Percentiles rank a stretch among this genome's conserved stretches.
phyloP scores from a whole-genome alignment of 176 grass and related monocot genomes.

The Oryza punctata region DNA sequence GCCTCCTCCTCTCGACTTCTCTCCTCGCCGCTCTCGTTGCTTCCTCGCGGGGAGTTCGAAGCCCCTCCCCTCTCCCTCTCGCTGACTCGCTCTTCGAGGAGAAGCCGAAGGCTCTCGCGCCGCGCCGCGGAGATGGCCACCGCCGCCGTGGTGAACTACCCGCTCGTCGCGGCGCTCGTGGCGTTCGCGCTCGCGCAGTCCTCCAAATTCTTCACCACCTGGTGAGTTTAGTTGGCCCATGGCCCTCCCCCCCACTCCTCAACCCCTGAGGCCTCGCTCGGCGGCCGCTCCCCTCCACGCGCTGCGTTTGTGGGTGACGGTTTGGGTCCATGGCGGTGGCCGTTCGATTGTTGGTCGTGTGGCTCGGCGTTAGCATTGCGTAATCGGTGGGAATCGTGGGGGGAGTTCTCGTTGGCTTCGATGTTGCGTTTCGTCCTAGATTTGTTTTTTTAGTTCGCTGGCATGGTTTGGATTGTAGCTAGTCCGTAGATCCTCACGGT shows the following conservation, averaged over 20 bases:
- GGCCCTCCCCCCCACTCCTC: neutral
- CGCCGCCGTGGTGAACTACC: constrained; percentile 52
- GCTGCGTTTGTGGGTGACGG: neutral
- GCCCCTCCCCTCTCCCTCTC: neutral
- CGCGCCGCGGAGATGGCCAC: neutral
- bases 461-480: neutral
- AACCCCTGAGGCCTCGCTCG: neutral
- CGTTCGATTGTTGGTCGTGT: neutral
- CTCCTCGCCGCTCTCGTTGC: neutral
- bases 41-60: constrained; percentile 17
- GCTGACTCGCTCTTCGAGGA: neutral
- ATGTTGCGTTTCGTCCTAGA: neutral
- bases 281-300: neutral
- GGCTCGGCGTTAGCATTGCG: neutral
- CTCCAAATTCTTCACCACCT: constrained; percentile 75
- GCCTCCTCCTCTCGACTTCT: neutral
- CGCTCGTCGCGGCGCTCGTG: constrained; percentile 70
- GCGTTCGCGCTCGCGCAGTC: constrained; percentile 71
- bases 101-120: neutral
- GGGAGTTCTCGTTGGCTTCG: neutral
- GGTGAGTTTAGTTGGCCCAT: constrained; percentile 36
- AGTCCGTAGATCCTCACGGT: neutral
- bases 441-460: neutral
- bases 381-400: neutral
- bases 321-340: neutral